These are phyloP conservation scores for Kandelia obovata DNA, from an alignment of 345 rosid genomes.

Conservation along the genomic window DNA sequence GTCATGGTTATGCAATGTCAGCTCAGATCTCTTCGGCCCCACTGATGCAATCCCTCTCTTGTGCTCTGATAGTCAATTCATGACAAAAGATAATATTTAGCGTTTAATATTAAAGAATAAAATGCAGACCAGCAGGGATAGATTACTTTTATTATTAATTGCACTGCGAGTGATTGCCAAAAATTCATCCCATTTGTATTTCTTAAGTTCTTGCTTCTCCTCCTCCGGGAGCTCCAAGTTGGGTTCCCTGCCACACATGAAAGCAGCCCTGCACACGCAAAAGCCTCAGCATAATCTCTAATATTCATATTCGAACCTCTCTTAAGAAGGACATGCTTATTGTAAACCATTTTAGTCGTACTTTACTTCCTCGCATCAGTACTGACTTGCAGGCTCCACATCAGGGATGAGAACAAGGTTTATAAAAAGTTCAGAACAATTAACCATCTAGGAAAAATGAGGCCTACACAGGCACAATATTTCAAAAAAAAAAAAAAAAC, in stretches of 20 bases:
- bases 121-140: background rate
- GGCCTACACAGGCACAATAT: no score
- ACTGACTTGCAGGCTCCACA: no score
- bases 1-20: conserved; percentile 31
- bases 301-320: background rate
- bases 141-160: conserved; percentile 80
- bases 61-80: conserved; percentile 41
- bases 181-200: conserved; percentile 85
- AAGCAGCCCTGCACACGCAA: conserved; percentile 69
- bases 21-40: conserved; percentile 35
- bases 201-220: conserved; percentile 69
- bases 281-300: background rate
- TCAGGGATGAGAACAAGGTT: no score
- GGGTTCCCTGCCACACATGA: conserved; percentile 98
- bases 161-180: conserved; percentile 76
- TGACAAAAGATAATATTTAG: background rate
- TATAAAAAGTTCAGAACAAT: no score
- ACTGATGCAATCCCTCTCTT: conserved; percentile 57
- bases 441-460: no score
- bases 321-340: background rate
- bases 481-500: no score
- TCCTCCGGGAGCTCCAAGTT: conserved; percentile 78
- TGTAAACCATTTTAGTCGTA: no score
- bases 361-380: no score
- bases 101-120: background rate